Base-by-base conservation (phyloP, 352 stramenopile genomes). In the Phytophthora multivora region DNA sequence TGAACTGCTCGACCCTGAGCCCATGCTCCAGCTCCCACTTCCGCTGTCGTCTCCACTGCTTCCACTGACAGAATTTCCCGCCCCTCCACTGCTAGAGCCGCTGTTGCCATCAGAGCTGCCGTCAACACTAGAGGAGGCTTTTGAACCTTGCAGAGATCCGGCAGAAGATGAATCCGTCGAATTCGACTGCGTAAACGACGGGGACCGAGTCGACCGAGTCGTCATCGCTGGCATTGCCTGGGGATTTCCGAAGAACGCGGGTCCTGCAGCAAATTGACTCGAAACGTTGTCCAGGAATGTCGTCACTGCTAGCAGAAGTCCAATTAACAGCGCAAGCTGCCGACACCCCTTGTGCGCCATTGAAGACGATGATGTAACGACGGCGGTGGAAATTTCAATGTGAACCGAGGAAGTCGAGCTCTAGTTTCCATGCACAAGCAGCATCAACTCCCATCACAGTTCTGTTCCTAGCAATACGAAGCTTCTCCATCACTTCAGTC, bases 1-100 rank as follows among this genome's bases (percentile, higher is more conserved):
- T 7, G 55, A 69, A 18, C 73, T 77, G 18, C 59, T 51, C 8
- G 61, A 71, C 19, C 61, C 76, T 10, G 51, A 66, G 21, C 47
- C 41, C 19, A 62, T 73, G 15, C 39, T 61, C 39, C 35, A 63
- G 39, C 56, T 73, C 21, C 47, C 51, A 18, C 56, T 73, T 23
- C 39, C 61, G 18, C 58, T 74, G 23, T 54, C 43, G 2, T 69
- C 49, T 25, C 43, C 56, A 45, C 62, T 67, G 28, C n/a, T 53
- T 2, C 42, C 45, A n/a, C 51, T 57, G 9, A 47, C 38, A 31
- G 51, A 65, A 26, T 23, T 26, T 0, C 59, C 39, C 13, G 46
- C 57, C 0, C 40, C 12, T 30, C 48, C 30, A 43, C 26, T 40
- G 1, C 50, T 15, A 3, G 8, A 47, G 41, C 28, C 43, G 11